Conservation (phyloP, 768 basidiomycete genomes). For the Lactarius pseudohatsudake region DNA sequence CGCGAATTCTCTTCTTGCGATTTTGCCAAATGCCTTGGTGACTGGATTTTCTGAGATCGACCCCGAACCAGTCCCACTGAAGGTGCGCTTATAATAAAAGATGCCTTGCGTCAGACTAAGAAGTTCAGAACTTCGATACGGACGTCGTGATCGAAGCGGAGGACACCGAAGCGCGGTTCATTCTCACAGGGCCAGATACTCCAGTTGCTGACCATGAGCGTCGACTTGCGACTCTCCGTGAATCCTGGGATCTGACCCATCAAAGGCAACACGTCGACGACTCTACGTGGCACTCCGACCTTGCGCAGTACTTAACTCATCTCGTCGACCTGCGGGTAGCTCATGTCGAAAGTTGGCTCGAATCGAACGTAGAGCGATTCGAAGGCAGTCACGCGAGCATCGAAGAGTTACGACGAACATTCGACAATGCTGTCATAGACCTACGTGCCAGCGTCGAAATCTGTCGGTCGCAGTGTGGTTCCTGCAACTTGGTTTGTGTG, state of each 20-base stretch:
- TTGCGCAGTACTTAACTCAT: slow-evolving; percentile 41
- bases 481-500: slow-evolving; percentile 51
- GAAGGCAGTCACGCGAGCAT: slow-evolving; percentile 44
- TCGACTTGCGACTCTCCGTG: slow-evolving; percentile 30
- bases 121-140: slow-evolving; percentile 50
- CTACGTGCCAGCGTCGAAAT: slow-evolving; percentile 46
- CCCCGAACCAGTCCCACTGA: slow-evolving; percentile 48
- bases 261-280: slow-evolving; percentile 41
- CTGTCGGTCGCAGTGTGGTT: slow-evolving; percentile 47
- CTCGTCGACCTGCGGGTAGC: slow-evolving; percentile 45
- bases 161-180: slow-evolving; percentile 40
- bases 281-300: slow-evolving; percentile 41
- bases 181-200: slow-evolving; percentile 31
- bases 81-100: slow-evolving; percentile 37
- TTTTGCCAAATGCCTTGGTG: slow-evolving; percentile 47
- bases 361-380: slow-evolving; percentile 49
- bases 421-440: slow-evolving; percentile 45
- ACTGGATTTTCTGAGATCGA: slow-evolving; percentile 47
- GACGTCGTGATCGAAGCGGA: slow-evolving; percentile 32
- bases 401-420: slow-evolving; percentile 45
- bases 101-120: background rate
- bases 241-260: slow-evolving; percentile 36
- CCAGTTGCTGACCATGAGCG: slow-evolving; percentile 32
- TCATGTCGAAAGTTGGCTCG: slow-evolving; percentile 52
- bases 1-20: slow-evolving; percentile 36